Evolutionary conservation across 768 basidiomycete genomes (phyloP), one percentile per base, ranked within the genome.

Genomic region (Lactarius hatsudake): DNA sequence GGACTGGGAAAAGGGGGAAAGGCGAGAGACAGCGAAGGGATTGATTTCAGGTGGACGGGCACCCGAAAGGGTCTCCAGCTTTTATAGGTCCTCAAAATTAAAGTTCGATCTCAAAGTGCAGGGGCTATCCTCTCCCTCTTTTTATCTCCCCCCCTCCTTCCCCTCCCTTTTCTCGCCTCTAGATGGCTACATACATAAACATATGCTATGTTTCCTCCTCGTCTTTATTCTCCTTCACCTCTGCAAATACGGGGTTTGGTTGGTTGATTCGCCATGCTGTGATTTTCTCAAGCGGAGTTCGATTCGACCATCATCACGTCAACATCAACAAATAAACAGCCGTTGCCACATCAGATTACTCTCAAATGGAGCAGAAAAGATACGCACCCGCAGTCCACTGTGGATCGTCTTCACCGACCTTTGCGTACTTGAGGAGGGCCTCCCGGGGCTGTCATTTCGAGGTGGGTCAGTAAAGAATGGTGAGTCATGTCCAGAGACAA

Each of bases 381-480:
- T 61, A 81, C 90, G 80, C 75, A 94, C 94, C 94, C 80, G 77
- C 78, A 56, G 94, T 93, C 89, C 90, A 94, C 73, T 87, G 84
- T 61, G 91, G 93, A 75, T 96, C 89, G 68, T 84, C 79, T 54
- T 92, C 89, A 69, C 88, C 88, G 65, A 78, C 75, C 20, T 89
- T 79, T 40, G 97, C 97, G 72, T 95, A 98, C 78, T 88, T 94
- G 82, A 98, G 90, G 64, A 99, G 80, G 4, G 97, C 97, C 79
- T 97, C 96, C 69, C 97, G 90, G 53, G 97, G 97, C 96, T 98
- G 79, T 53, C 48, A 20, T 51, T 51, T 23, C 28, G 72, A 74
- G 8, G 15, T 15, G 9, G 23, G 54, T 68, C 55, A 48, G 36
- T 23, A 45, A 55, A 40, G 32, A 54, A 55, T 23, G 40, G 48